phyloP scores from a whole-genome alignment of 2,329 filamentous ascomycete genomes.

The Pseudocercospora vitis region DNA sequence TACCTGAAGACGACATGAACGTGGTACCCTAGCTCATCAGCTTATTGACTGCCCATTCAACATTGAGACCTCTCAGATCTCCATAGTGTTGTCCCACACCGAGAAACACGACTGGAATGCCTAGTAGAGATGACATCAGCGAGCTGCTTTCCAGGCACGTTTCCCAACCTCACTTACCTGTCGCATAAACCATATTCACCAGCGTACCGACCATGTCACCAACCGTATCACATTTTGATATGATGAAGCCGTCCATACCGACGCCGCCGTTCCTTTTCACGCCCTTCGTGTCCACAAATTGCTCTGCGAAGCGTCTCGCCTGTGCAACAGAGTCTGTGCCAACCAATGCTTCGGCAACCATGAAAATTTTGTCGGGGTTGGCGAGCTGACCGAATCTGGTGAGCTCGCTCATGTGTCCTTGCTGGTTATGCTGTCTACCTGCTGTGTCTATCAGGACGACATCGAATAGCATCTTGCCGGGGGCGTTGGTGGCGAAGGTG shows the following conservation, averaged over 20 bases:
- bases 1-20: no score
- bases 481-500: conserved; percentile 67
- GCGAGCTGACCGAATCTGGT: conserved; percentile 98
- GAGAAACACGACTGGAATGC: conserved; percentile 92
- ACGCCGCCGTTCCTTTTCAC: conserved; percentile 56
- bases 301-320: conserved; percentile 91
- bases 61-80: conserved; percentile 63
- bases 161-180: conserved; percentile 47
- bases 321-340: conserved; percentile 95
- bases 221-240: conserved; percentile 97
- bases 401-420: conserved; percentile 90
- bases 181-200: conserved; percentile 96
- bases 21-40: conserved; percentile 59
- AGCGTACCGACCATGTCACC: conserved; percentile 98
- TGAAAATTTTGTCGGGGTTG: conserved; percentile 95
- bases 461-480: conserved; percentile 59
- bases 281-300: conserved; percentile 58
- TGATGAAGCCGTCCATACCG: conserved; percentile 92
- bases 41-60: conserved; percentile 62
- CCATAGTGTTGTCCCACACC: conserved; percentile 70
- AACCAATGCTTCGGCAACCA: conserved; percentile 91
- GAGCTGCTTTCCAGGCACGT: no score
- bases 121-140: conserved; percentile 19
- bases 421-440: conserved; percentile 90
- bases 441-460: conserved; percentile 97